phyloP scores from a whole-genome alignment of 1,284 basidiomycete genomes.

The Lentinula novae-zelandiae region DNA sequence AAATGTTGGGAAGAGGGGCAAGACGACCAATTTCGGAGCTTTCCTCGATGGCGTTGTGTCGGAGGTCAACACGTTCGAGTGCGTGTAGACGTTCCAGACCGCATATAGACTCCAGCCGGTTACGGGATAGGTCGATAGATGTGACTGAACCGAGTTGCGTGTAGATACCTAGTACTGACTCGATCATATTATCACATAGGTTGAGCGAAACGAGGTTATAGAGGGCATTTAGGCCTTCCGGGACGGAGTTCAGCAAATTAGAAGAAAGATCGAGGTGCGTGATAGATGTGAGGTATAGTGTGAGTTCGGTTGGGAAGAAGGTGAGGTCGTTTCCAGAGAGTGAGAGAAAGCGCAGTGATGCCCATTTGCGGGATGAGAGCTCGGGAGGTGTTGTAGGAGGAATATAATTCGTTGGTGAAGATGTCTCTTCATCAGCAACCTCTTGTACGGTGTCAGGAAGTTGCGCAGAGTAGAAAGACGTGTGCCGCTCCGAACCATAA shows the following conservation, averaged over 20 bases:
- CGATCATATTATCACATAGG: conserved; percentile 93
- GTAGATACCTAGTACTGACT: conserved; percentile 89
- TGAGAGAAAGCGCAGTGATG: conserved; percentile 73
- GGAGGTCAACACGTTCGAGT: conserved; percentile 85
- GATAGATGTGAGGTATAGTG: conserved; percentile 71
- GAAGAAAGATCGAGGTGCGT: conserved; percentile 89
- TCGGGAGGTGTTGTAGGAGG: conserved; percentile 23
- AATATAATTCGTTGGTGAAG: conserved; percentile 26
- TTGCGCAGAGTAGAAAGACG: conserved; percentile 49
- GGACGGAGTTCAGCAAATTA: conserved; percentile 85
- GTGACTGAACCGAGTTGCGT: conserved; percentile 76
- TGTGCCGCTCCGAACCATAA: conserved; percentile 36
- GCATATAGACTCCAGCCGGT: conserved; percentile 90
- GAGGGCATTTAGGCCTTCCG: conserved; percentile 69
- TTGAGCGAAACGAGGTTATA: conserved; percentile 84
- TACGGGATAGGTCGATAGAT: conserved; percentile 75
- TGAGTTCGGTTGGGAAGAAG: conserved; percentile 71
- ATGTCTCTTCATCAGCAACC: conserved; percentile 40
- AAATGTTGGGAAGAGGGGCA: conserved; percentile 72
- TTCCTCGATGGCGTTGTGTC: conserved; percentile 80
- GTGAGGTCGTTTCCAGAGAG: conserved; percentile 82
- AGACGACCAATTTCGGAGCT: conserved; percentile 84
- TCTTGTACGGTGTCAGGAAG: conserved; percentile 61
- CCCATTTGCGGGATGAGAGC: conserved; percentile 73
- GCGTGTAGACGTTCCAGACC: conserved; percentile 86